Conservation (phyloP, 2,329 filamentous ascomycete genomes). For the Cryphonectria radicalis region DNA sequence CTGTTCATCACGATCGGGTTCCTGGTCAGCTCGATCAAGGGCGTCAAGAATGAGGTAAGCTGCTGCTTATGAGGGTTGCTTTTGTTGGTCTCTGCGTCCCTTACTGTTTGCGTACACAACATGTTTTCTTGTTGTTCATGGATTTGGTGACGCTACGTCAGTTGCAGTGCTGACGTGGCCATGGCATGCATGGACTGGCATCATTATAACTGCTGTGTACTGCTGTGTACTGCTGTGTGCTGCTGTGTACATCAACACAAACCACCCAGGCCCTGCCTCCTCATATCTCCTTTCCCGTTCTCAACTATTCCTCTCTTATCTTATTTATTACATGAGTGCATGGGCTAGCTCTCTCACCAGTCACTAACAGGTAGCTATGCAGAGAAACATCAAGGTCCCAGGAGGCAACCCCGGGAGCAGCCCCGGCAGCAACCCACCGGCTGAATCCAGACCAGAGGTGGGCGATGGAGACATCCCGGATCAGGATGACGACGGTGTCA, state of each 20-base stretch:
- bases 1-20: constrained; percentile 39
- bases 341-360: not conserved
- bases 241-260: not conserved
- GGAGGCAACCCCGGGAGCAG: constrained; percentile 14
- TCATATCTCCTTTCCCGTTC: not conserved
- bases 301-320: no score
- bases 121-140: not conserved
- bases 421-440: constrained; percentile 11
- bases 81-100: not conserved
- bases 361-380: constrained; percentile 16
- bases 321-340: no score
- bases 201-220: not conserved
- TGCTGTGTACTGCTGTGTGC: not conserved
- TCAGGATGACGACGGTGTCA: constrained; percentile 29
- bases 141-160: not conserved
- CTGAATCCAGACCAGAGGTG: constrained; percentile 12
- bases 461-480: constrained; percentile 20
- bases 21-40: constrained; percentile 36
- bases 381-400: constrained; percentile 20
- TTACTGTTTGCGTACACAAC: not conserved
- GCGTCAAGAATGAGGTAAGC: constrained; percentile 36
- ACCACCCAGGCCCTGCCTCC: not conserved
- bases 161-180: not conserved
- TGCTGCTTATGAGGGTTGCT: not conserved
- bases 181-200: not conserved